Base-by-base conservation (phyloP, 169 alveolate species). In the Babesia bigemina region DNA sequence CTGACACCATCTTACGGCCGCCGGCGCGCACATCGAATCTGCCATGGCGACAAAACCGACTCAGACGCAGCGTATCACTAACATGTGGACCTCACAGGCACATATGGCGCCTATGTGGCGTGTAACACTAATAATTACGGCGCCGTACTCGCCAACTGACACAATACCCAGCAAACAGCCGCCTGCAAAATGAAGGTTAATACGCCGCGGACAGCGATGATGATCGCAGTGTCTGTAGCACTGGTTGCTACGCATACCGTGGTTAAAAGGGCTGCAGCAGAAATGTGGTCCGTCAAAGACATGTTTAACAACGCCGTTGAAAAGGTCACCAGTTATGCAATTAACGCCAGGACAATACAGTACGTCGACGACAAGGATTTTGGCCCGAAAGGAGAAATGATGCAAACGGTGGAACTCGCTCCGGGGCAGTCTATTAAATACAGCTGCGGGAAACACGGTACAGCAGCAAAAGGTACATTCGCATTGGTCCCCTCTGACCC, bases 361-460 rank as follows among this genome's bases (percentile, higher is more conserved):
- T 72, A 59, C 57, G 29, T 36, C 29, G 52, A 28, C 47, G 50
- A 36, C 21, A 26, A 22, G n/a, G 88, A 81, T 48, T 72, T 81
- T 58, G 79, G 53, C 22, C 63, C 71, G 17, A 65, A 2, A 14
- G 84, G 44, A 21, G 79, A 81, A 14, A 63, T 47, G 29, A n/a
- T 72, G 47, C 17, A 13, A 9, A 59, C 44, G 6, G 45, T 60
- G n/a, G 76, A 63, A 12, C 44, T 81, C 2, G 33, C 16, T 45
- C 84, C 84, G 47, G 88, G 88, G 3, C 42, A 74, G 39, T 45
- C 88, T 4, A 10, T 81, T 17, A 81, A 42, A 56, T 66, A 69
- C 24, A 10, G 47, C 33, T 81, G 88, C 44, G 84, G 84, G 4
- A 81, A 42, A 19, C 22, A 19, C 17, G 53, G 58, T 28, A 22